Percentiles rank a stretch among this genome's conserved stretches.
phyloP scores from a whole-genome alignment of 768 basidiomycete species.

The Mycena latifolia region DNA sequence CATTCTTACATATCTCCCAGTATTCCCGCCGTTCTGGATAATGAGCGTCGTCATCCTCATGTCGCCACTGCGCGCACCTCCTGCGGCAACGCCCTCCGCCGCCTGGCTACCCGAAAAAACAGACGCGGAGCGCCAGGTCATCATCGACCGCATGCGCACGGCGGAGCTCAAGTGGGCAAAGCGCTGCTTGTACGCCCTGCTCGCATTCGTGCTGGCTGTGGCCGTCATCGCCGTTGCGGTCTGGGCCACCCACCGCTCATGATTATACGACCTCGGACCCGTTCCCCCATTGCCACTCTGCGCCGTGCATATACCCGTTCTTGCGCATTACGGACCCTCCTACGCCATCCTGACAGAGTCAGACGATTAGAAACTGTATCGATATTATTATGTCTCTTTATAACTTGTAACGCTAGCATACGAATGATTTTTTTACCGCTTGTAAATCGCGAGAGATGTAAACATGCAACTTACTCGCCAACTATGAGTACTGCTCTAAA shows the following conservation, averaged over 20 bases:
- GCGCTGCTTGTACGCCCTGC: slow-evolving; percentile 66
- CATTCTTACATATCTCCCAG: slow-evolving; percentile 44
- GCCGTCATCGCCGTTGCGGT: slow-evolving; percentile 46
- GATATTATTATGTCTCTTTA: slow-evolving; percentile 29
- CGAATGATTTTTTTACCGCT: too few species aligned
- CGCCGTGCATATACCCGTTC: too few species aligned
- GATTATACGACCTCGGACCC: too few species aligned
- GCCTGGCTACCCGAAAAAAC: slow-evolving; percentile 72
- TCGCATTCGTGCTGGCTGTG: slow-evolving; percentile 56
- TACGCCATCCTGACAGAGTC: slow-evolving; percentile 24
- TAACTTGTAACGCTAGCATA: slow-evolving; percentile 24
- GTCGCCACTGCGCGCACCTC: slow-evolving; percentile 62
- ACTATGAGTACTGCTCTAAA: too few species aligned
- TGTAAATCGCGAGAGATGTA: too few species aligned
- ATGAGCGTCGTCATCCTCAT: slow-evolving; percentile 70
- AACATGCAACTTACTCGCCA: too few species aligned
- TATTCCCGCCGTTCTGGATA: slow-evolving; percentile 74
- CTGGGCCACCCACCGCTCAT: slow-evolving; percentile 42
- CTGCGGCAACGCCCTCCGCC: slow-evolving; percentile 41
- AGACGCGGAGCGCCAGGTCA: slow-evolving; percentile 58
- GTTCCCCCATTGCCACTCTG: too few species aligned
- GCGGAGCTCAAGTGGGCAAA: slow-evolving; percentile 69
- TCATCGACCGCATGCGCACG: slow-evolving; percentile 61
- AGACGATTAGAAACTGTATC: slow-evolving; percentile 22
- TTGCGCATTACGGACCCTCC: not conserved